These are phyloP conservation scores for Brassica balearica DNA, from an alignment of 441 rosid genomes.

Conservation along the genomic window DNA sequence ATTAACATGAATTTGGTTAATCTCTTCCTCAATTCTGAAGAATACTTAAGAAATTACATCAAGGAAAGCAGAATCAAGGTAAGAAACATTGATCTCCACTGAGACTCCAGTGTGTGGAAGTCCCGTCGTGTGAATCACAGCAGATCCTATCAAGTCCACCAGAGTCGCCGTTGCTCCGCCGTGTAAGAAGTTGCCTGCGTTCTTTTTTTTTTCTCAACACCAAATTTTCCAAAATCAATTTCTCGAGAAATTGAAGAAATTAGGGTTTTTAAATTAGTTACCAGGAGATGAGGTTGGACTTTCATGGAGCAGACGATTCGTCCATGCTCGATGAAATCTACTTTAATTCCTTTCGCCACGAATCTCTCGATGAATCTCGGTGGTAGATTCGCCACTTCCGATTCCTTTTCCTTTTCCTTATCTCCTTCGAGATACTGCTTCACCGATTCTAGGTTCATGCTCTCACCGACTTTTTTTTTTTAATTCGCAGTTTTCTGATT, in stretches of 20 bases:
- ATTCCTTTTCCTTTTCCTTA: conserved; percentile 40
- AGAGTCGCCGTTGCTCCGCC: conserved; percentile 93
- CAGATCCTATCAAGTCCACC: conserved; percentile 89
- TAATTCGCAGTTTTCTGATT: background rate
- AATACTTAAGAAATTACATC: conserved; percentile 44
- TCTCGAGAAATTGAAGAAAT: background rate
- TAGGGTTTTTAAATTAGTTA: conserved; percentile 20
- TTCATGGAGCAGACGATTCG: conserved; percentile 82
- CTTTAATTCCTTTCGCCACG: conserved; percentile 62
- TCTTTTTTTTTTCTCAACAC: conserved; percentile 46
- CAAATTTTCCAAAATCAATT: background rate
- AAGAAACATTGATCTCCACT: conserved; percentile 83
- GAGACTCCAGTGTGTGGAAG: conserved; percentile 63
- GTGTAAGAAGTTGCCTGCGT: conserved; percentile 81
- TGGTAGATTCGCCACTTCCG: conserved; percentile 53
- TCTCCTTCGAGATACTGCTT: conserved; percentile 72
- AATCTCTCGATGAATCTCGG: conserved; percentile 64
- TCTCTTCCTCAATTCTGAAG: background rate
- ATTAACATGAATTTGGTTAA: background rate
- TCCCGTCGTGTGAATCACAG: conserved; percentile 67
- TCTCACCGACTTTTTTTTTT: background rate
- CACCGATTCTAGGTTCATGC: conserved; percentile 60
- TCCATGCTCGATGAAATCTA: conserved; percentile 69
- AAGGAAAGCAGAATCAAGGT: conserved; percentile 82
- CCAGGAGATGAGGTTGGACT: conserved; percentile 84